A percentile compares a stretch with the other conserved stretches of the same genome.
These are phyloP conservation scores for Tylopilus plumbeoviolaceoides DNA, from an alignment of 768 basidiomycete genomes.

Conservation along the genomic window DNA sequence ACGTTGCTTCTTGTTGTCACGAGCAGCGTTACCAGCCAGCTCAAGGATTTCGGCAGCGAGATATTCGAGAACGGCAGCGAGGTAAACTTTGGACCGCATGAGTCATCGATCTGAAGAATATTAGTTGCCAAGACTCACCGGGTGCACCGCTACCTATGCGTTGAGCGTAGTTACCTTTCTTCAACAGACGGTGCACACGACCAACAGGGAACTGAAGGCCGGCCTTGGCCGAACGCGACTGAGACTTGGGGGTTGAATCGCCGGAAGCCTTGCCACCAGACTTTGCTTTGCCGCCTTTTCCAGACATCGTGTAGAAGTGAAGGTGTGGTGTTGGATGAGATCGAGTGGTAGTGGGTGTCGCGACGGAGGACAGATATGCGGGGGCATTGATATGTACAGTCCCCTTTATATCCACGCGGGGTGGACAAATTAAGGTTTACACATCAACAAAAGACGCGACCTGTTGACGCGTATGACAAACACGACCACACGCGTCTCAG, in stretches of 20 bases:
- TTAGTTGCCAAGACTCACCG: conserved; percentile 38
- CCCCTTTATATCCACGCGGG: conserved; percentile 28
- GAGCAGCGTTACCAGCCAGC: conserved; percentile 54
- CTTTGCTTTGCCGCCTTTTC: conserved; percentile 33
- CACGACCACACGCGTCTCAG: conserved; percentile 36
- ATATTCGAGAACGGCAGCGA: conserved; percentile 59
- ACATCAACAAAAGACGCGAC: conserved; percentile 32
- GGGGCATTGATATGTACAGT: conserved; percentile 16
- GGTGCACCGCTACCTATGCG: conserved; percentile 85
- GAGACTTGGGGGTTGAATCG: conserved; percentile 42
- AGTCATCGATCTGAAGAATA: background rate
- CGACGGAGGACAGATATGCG: conserved; percentile 19
- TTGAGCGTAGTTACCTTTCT: conserved; percentile 75
- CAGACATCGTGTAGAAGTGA: conserved; percentile 18
- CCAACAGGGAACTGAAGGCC: conserved; percentile 89
- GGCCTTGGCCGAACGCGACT: conserved; percentile 66
- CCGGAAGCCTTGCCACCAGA: conserved; percentile 52
- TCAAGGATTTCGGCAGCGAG: conserved; percentile 62
- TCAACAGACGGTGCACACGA: conserved; percentile 84
- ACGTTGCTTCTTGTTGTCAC: conserved; percentile 57
- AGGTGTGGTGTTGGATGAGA: background rate
- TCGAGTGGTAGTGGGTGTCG: background rate
- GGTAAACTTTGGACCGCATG: conserved; percentile 39
- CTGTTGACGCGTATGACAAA: conserved; percentile 26
- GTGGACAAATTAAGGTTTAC: conserved; percentile 32